Evolutionary conservation across 2,329 filamentous ascomycete species (phyloP), one percentile per base, ranked within the genome.

Genomic region (Periconia sp.): DNA sequence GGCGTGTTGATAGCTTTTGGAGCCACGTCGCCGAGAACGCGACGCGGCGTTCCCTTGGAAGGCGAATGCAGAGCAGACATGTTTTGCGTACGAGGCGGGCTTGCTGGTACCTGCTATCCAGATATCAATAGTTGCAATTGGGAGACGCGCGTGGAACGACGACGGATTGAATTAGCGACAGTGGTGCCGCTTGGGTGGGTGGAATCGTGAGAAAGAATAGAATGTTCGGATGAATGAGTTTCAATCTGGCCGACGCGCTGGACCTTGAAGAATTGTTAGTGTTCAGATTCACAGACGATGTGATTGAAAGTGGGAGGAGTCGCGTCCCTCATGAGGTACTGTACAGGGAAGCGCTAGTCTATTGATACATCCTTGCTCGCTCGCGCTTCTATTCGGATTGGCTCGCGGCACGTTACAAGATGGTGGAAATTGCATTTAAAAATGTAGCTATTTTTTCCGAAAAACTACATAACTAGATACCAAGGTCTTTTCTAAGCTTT

Each of bases 1-100:
- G 70, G 61, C 52, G 68, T 67, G 55, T 73, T 74, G 45, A 68
- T 61, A 44, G 70, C 64, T 52, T 62, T 68, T 35, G 70, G 64
- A 2, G 70, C 64, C 45, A 75, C 54, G 30, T 73, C 65, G 18
- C 71, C 71, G 6, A 75, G 62, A 2, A 66, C 68, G 61, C 70
- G 70, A 63, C 72, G 65, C 43, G 62, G 64, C 14, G 69, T 58
- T 37, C 61, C 64, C 44, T 69, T 68, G 18, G 64, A 57, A 20
- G 68, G 66, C 33, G 55, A 72, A 47, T 66, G 56, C 41, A 58
- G 49, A 49, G 64, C 49, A 19, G 65, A 51, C 64, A 70, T 69
- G 42, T 53, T 56, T 3, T n/a, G 11, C 15, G 11, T 37, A 37
- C 33, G 33, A 37, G 33, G 33, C 15, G 33, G 33, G 11, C 11